phyloP scores from a whole-genome alignment of 305 asterid species.

The Fraxinus albicans region DNA sequence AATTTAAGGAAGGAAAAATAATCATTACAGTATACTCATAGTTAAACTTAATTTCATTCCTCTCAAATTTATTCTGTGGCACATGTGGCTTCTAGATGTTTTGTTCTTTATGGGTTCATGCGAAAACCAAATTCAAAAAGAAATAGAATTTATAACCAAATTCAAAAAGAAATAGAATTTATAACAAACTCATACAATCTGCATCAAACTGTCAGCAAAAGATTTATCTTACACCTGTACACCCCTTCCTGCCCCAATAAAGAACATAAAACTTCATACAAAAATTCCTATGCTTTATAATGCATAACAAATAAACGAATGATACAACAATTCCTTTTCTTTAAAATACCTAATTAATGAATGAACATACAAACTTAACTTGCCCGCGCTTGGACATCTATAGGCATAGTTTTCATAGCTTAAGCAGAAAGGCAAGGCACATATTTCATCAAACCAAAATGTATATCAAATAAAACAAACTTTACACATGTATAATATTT shows the following conservation, averaged over 20 bases:
- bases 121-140: background rate
- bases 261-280: background rate
- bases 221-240: background rate
- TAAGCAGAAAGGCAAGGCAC: background rate
- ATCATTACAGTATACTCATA: background rate
- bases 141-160: background rate
- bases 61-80: background rate
- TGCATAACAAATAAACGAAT: background rate
- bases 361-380: background rate
- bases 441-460: background rate
- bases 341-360: background rate
- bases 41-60: background rate
- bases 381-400: background rate
- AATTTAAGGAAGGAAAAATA: background rate
- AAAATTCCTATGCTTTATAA: background rate
- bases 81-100: background rate
- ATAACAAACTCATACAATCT: background rate
- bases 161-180: background rate
- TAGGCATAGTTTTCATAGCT: background rate
- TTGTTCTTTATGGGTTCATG: background rate
- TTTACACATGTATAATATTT: background rate
- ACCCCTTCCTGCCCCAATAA: background rate
- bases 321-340: background rate
- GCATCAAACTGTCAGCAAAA: background rate
- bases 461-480: background rate